A percentile compares a stretch with the other conserved stretches of the same genome.
Evolutionary conservation across 192 early-diverging fungal genomes (phyloP).

Genomic region (Backusella parvicylindrica): DNA sequence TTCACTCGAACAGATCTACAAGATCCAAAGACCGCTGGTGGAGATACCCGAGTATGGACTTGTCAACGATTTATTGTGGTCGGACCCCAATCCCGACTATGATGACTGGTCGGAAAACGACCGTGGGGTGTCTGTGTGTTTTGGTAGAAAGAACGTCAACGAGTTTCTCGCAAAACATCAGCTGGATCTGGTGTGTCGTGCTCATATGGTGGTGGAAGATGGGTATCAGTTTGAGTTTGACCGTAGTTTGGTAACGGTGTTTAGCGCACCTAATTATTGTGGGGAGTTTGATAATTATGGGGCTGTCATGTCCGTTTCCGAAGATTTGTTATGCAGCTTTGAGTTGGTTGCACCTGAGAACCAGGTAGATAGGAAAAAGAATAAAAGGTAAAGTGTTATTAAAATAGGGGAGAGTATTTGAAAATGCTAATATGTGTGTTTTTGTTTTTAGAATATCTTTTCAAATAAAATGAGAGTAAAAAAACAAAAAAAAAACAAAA

Average conservation of each 20-base stretch:
- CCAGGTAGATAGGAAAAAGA: background rate
- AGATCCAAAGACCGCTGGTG: slow-evolving; percentile 73
- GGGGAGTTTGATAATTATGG: slow-evolving; percentile 39
- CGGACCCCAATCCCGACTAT: slow-evolving; percentile 79
- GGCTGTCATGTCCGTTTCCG: slow-evolving; percentile 61
- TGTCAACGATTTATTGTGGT: slow-evolving; percentile 91
- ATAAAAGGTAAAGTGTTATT: background rate
- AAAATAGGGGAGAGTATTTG: background rate
- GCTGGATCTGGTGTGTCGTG: slow-evolving; percentile 94
- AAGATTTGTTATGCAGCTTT: slow-evolving; percentile 79
- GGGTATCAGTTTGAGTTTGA: slow-evolving; percentile 99
- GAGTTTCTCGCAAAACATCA: slow-evolving; percentile 83
- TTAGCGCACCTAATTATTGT: slow-evolving; percentile 84
- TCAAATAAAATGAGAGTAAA: background rate
- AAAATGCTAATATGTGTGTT: background rate
- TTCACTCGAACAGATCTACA: slow-evolving; percentile 84
- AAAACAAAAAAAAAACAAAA: background rate
- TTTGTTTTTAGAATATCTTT: background rate
- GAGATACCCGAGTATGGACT: slow-evolving; percentile 93
- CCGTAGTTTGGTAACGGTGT: slow-evolving; percentile 70
- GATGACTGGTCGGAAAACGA: slow-evolving; percentile 89
- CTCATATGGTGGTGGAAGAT: slow-evolving; percentile 96
- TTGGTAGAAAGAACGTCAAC: slow-evolving; percentile 77
- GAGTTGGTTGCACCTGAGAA: slow-evolving; percentile 47
- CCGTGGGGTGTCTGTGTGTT: slow-evolving; percentile 91